Percentiles rank a stretch among this genome's conserved stretches.
Evolutionary conservation across 768 basidiomycete genomes (phyloP).

Genomic region (Suillus fuscotomentosus): DNA sequence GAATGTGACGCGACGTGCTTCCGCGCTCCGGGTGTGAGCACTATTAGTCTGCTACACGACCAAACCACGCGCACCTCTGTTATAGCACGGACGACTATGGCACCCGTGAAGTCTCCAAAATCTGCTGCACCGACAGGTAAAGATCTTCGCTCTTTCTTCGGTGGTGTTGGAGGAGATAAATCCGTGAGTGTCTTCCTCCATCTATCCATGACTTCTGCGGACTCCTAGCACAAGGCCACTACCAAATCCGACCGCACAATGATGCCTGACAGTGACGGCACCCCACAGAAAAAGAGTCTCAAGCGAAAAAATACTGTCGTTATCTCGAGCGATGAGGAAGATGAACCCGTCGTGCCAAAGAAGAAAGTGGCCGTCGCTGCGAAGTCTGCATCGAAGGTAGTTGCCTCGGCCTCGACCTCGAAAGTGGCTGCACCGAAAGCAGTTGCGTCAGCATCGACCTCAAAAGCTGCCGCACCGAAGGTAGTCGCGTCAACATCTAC

Average conservation of each 20-base stretch:
- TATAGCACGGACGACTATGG: not conserved
- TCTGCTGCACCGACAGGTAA: conserved; percentile 3
- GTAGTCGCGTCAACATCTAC: not conserved
- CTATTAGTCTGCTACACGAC: not conserved
- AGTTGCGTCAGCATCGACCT: not conserved
- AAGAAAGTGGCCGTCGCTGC: conserved; percentile 36
- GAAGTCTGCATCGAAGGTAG: conserved; percentile 4
- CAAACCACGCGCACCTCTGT: not conserved
- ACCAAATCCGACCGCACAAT: conserved; percentile 16
- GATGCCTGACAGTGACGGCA: conserved; percentile 26
- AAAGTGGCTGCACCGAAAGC: not conserved
- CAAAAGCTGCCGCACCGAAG: not conserved
- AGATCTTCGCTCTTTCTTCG: conserved; percentile 41
- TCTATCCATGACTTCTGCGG: not conserved
- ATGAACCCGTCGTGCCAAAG: conserved; percentile 33
- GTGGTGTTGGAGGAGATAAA: conserved; percentile 12
- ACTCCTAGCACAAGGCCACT: conserved; percentile 4
- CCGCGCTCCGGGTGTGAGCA: not conserved
- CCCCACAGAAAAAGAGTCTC: conserved; percentile 11
- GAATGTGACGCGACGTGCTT: not conserved
- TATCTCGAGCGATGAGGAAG: conserved; percentile 39
- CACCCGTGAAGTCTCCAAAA: not conserved
- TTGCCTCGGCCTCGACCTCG: not conserved
- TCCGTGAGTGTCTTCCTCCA: not conserved
- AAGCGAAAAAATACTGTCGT: conserved; percentile 34